Conservation (phyloP, 169 alveolate genomes). For the Babesia ovata region DNA sequence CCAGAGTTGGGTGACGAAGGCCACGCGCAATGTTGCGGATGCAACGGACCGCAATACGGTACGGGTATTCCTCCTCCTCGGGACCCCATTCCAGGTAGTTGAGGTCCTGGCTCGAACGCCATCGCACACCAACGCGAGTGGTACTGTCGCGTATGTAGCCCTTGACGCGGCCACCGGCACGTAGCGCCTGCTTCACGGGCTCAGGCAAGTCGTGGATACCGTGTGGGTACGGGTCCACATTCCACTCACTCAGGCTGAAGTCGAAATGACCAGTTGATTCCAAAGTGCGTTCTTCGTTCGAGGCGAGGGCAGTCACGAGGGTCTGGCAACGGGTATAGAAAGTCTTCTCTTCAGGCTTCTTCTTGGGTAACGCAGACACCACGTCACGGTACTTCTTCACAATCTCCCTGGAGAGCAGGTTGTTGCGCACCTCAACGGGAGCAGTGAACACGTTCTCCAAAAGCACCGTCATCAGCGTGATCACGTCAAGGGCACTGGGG, state of each 20-base stretch:
- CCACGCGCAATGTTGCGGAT: slow-evolving; percentile 89
- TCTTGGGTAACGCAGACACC: slow-evolving; percentile 60
- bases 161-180: slow-evolving; percentile 85
- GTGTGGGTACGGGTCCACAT: slow-evolving; percentile 90
- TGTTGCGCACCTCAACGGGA: slow-evolving; percentile 73
- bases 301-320: slow-evolving; percentile 66
- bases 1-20: slow-evolving; percentile 82
- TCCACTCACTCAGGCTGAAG: slow-evolving; percentile 86
- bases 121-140: slow-evolving; percentile 67
- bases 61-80: slow-evolving; percentile 79
- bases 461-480: slow-evolving; percentile 65
- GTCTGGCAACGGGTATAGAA: slow-evolving; percentile 47
- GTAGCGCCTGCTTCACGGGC: slow-evolving; percentile 81
- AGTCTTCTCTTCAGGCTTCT: slow-evolving; percentile 69
- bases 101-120: slow-evolving; percentile 86
- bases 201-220: slow-evolving; percentile 91
- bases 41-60: slow-evolving; percentile 83
- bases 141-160: slow-evolving; percentile 70
- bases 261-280: slow-evolving; percentile 72
- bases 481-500: slow-evolving; percentile 43
- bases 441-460: slow-evolving; percentile 69
- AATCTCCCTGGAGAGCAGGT: slow-evolving; percentile 67
- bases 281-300: slow-evolving; percentile 54
- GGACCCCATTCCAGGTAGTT: slow-evolving; percentile 86
- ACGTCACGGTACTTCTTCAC: slow-evolving; percentile 65